phyloP scores from a whole-genome alignment of 768 basidiomycete genomes.

The Chalciporus pseudorubinellus region DNA sequence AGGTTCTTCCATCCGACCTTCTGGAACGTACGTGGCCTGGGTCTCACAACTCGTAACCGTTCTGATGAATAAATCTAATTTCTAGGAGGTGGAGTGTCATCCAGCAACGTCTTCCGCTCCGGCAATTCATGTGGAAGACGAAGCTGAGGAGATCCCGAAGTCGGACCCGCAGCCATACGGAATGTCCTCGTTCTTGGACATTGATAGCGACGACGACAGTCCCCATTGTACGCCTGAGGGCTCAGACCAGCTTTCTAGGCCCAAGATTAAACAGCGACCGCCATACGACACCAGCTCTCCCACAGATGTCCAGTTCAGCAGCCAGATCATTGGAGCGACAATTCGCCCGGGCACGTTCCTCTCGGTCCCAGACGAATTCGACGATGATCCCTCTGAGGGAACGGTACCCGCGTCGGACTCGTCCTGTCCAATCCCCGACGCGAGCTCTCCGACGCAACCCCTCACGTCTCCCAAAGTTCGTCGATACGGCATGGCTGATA shows the following conservation, averaged over 20 bases:
- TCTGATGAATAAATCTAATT: neutral
- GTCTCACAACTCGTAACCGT: too few relatives aligned
- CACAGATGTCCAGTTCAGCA: conserved; percentile 9
- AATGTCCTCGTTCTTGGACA: conserved; percentile 13
- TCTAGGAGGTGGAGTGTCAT: conserved; percentile 14
- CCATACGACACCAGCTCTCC: conserved; percentile 13
- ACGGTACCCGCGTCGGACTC: neutral
- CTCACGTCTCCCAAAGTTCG: neutral
- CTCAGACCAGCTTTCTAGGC: neutral
- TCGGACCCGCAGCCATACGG: conserved; percentile 6
- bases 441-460: neutral
- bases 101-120: conserved; percentile 13
- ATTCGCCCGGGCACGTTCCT: conserved; percentile 12
- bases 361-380: neutral
- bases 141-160: conserved; percentile 5
- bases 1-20: conserved; percentile 20
- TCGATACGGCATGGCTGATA: conserved; percentile 11
- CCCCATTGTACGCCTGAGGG: neutral
- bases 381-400: neutral
- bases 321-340: conserved; percentile 14
- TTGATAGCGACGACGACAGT: conserved; percentile 4
- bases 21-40: conserved; percentile 15
- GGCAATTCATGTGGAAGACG: conserved; percentile 20
- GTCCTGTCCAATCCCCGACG: neutral
- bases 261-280: neutral